Evolutionary conservation across 2,329 filamentous ascomycete species (phyloP).

Genomic region (Paraphaeosphaeria sporulosa): DNA sequence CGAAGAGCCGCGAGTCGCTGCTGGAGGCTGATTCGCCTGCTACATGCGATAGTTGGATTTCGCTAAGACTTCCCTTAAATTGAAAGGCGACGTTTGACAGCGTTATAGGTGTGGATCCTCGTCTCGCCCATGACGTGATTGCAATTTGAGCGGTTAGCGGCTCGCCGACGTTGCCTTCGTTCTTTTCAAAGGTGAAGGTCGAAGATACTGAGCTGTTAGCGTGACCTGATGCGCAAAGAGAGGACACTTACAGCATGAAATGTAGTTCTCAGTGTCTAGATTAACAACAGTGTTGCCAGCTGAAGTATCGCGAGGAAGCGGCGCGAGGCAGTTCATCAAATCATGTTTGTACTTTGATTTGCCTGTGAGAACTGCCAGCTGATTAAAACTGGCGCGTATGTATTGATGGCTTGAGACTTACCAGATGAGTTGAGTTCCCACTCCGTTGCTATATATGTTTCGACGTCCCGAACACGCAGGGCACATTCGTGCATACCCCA

Average conservation of each 20-base stretch:
- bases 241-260: slow-evolving; percentile 58
- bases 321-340: slow-evolving; percentile 56
- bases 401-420: slow-evolving; percentile 18
- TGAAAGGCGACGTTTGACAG: slow-evolving; percentile 59
- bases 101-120: slow-evolving; percentile 54
- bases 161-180: slow-evolving; percentile 67
- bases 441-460: slow-evolving; percentile 60
- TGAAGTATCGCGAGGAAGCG: slow-evolving; percentile 44
- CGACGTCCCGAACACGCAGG: slow-evolving; percentile 52
- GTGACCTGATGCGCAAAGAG: slow-evolving; percentile 37
- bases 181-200: slow-evolving; percentile 61
- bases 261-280: slow-evolving; percentile 56
- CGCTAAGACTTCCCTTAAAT: slow-evolving; percentile 58
- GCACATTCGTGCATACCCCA: slow-evolving; percentile 64
- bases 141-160: slow-evolving; percentile 63
- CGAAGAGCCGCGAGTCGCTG: slow-evolving; percentile 26
- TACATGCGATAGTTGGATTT: slow-evolving; percentile 42
- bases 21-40: slow-evolving; percentile 18
- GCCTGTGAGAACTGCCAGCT: slow-evolving; percentile 35
- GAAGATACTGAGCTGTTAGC: slow-evolving; percentile 53
- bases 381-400: slow-evolving; percentile 18
- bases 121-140: slow-evolving; percentile 58
- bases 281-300: slow-evolving; percentile 53
- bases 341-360: slow-evolving; percentile 52
- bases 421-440: slow-evolving; percentile 62